Base-by-base conservation (phyloP, 257 asterid species). In the Przewalskia tangutica region DNA sequence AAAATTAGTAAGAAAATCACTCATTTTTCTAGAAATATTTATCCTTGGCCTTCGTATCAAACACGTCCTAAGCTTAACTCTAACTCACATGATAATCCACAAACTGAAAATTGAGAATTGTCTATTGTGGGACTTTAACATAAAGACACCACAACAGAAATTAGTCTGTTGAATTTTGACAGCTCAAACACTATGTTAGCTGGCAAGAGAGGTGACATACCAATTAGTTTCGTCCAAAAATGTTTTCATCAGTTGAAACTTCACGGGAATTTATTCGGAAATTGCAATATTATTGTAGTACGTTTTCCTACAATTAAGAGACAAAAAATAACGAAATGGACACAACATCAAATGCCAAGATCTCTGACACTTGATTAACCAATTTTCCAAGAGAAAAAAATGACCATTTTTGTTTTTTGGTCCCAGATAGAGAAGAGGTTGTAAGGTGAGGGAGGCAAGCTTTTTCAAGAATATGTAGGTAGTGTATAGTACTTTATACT, bases 221-320 rank as follows among this genome's bases (percentile, higher is more conserved):
- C 79, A 73, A 48, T 73, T 11, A 46, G 48, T 7, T 6, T 48
- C 59, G 20, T 18, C 42, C 59, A 5, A 70, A 44, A 46, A 46
- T 12, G 73, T 65, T 36, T n/a, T n/a, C n/a, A n/a, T n/a, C n/a
- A n/a, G n/a, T n/a, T n/a, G 50, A 36, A 65, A 11, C 23, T 12
- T 73, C 79, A 73, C 79, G 23, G 79, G 79, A 20, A 20, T 73
- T 20, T 48, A 73, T 73, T 73, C 48, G 79, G 79, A 46, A 73
- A 73, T 46, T 71, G 59, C 11, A 71, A 70, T 42, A 70, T 1
- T 65, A 7, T 10, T 44, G 40, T 6, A 71, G 56, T 55, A 70
- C 56, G n/a, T 42, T 42, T n/a, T 68, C 77, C 77, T 42, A 68
- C 14, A 68, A 44, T 44, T 10, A 10, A 18, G 8, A 70, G 1